Percentiles rank a stretch among this genome's conserved stretches.
These are phyloP conservation scores for Neopestalotiopsis rosae DNA, from an alignment of 2,329 filamentous ascomycete species.

Conservation along the genomic window DNA sequence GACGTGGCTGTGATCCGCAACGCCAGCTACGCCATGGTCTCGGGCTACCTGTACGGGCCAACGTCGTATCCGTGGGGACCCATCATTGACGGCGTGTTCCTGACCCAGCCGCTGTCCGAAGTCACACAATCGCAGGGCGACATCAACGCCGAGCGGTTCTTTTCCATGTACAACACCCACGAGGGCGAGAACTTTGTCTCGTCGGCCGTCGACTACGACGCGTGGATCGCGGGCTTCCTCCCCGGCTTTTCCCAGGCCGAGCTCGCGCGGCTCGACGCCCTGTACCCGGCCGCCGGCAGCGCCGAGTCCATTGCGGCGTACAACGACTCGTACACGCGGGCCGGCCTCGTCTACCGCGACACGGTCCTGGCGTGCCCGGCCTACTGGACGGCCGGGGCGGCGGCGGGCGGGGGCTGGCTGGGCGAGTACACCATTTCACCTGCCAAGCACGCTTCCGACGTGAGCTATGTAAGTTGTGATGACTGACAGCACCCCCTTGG, in stretches of 20 bases:
- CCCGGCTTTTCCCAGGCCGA: slow-evolving; percentile 49
- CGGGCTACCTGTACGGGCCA: slow-evolving; percentile 57
- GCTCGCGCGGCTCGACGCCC: slow-evolving; percentile 41
- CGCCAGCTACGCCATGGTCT: slow-evolving; percentile 55
- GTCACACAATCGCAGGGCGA: slow-evolving; percentile 38
- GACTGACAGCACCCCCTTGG: neutral
- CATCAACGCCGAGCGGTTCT: slow-evolving; percentile 39
- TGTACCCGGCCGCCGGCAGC: slow-evolving; percentile 54
- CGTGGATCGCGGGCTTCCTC: slow-evolving; percentile 60
- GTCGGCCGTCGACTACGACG: slow-evolving; percentile 52
- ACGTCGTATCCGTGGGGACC: slow-evolving; percentile 65
- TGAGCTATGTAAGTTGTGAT: slow-evolving; percentile 51
- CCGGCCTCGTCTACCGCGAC: slow-evolving; percentile 63
- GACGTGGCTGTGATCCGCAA: slow-evolving; percentile 58
- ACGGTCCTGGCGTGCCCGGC: slow-evolving; percentile 64
- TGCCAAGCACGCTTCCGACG: slow-evolving; percentile 64
- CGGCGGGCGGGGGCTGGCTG: slow-evolving; percentile 53
- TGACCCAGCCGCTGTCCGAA: slow-evolving; percentile 51
- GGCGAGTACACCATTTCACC: slow-evolving; percentile 65
- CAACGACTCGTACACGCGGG: slow-evolving; percentile 55
- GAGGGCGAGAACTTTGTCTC: slow-evolving; percentile 67
- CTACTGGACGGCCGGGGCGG: slow-evolving; percentile 58
- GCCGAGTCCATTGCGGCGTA: slow-evolving; percentile 54
- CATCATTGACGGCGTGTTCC: slow-evolving; percentile 61
- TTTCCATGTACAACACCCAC: slow-evolving; percentile 66